Evolutionary conservation across 2,329 filamentous ascomycete genomes (phyloP).

Genomic region (Lachnellula hyalina): DNA sequence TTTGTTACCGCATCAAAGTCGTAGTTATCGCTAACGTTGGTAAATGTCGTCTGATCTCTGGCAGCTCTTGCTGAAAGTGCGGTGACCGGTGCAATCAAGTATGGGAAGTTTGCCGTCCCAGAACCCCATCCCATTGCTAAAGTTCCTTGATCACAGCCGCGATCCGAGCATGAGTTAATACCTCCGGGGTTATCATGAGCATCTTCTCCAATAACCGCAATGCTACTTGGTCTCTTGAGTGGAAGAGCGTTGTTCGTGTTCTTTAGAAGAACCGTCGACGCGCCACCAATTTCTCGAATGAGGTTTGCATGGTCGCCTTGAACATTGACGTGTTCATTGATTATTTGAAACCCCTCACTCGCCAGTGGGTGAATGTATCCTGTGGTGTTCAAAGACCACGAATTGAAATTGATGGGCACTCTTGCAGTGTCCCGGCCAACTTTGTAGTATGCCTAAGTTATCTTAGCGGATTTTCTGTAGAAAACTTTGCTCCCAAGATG

Average conservation of each 20-base stretch:
- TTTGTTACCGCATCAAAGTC: slow-evolving; percentile 48
- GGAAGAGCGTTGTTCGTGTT: slow-evolving; percentile 68
- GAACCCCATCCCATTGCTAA: slow-evolving; percentile 77
- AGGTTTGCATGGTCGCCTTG: slow-evolving; percentile 66
- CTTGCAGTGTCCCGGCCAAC: slow-evolving; percentile 38
- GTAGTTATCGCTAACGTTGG: slow-evolving; percentile 64
- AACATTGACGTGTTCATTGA: slow-evolving; percentile 82
- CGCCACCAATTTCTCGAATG: slow-evolving; percentile 72
- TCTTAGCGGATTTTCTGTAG: background rate
- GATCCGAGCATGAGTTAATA: slow-evolving; percentile 66
- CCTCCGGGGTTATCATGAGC: slow-evolving; percentile 70
- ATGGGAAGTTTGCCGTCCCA: slow-evolving; percentile 68
- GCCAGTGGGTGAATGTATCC: slow-evolving; percentile 63
- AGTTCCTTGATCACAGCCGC: slow-evolving; percentile 51
- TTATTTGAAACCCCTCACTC: slow-evolving; percentile 55
- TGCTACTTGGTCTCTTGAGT: slow-evolving; percentile 66
- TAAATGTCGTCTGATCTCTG: slow-evolving; percentile 53
- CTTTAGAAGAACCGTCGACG: slow-evolving; percentile 84
- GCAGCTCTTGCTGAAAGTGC: slow-evolving; percentile 61
- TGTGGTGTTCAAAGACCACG: slow-evolving; percentile 74
- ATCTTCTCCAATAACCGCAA: slow-evolving; percentile 77
- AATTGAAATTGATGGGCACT: slow-evolving; percentile 70
- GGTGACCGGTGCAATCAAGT: slow-evolving; percentile 67
- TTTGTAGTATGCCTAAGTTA: slow-evolving; percentile 8
- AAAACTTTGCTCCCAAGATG: no score